These are phyloP conservation scores for Austroboletus niveus DNA, from an alignment of 1,284 basidiomycete species.

Conservation along the genomic window DNA sequence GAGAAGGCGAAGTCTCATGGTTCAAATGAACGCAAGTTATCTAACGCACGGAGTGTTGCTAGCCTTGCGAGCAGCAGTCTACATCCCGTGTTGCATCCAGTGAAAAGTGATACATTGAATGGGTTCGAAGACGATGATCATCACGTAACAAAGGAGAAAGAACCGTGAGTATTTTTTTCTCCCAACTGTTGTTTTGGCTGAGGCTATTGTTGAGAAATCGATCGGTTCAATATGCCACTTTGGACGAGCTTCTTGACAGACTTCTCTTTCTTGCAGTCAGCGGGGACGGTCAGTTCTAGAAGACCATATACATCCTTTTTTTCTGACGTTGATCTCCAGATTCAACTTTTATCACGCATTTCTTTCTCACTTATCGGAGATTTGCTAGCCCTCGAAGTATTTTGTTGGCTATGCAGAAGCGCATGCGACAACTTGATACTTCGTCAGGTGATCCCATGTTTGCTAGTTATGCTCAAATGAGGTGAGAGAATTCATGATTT, in stretches of 20 bases:
- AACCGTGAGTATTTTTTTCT: conserved; percentile 38
- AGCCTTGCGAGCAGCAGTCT: conserved; percentile 25
- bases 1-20: conserved; percentile 41
- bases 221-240: conserved; percentile 65
- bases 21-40: conserved; percentile 31
- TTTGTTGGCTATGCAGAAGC: conserved; percentile 81
- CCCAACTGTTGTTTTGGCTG: conserved; percentile 7
- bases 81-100: conserved; percentile 13
- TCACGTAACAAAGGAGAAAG: conserved; percentile 36
- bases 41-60: conserved; percentile 30
- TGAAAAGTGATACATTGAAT: conserved; percentile 14
- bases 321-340: conserved; percentile 42
- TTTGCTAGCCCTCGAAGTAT: conserved; percentile 74
- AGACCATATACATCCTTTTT: background rate
- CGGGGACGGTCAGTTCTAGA: conserved; percentile 61
- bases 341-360: conserved; percentile 70
- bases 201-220: conserved; percentile 39
- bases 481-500: conserved; percentile 39
- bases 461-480: conserved; percentile 80
- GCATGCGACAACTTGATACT: conserved; percentile 72
- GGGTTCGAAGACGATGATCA: conserved; percentile 29
- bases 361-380: conserved; percentile 75
- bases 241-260: conserved; percentile 76
- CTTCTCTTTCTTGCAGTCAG: conserved; percentile 72
- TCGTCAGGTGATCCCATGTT: conserved; percentile 77